Percentiles rank a stretch among this genome's conserved stretches.
These are phyloP conservation scores for Ogataea henricii DNA, from an alignment of 805 yeast genomes.

Conservation along the genomic window DNA sequence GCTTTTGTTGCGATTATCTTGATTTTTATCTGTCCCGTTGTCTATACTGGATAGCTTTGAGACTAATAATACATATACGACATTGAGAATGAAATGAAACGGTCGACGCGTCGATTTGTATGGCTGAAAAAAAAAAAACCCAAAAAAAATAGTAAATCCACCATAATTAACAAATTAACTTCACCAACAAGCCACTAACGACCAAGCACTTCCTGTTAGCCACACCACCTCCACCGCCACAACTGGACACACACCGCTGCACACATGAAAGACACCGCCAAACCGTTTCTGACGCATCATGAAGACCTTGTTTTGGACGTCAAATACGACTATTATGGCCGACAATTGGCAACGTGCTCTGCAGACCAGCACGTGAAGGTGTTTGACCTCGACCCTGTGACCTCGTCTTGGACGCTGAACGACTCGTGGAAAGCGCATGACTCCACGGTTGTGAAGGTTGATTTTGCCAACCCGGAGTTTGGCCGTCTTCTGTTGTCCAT, in stretches of 20 bases:
- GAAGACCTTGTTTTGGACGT: slow-evolving; percentile 91
- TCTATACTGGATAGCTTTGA: no score
- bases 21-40: no score
- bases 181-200: no score
- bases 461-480: slow-evolving; percentile 95
- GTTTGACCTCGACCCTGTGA: slow-evolving; percentile 68
- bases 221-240: no score
- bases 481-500: slow-evolving; percentile 86
- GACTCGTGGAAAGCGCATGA: slow-evolving; percentile 98
- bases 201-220: no score
- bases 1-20: no score
- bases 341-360: slow-evolving; percentile 89
- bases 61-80: no score
- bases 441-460: slow-evolving; percentile 74
- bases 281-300: slow-evolving; percentile 86
- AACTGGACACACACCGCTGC: background rate
- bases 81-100: no score
- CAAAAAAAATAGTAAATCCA: no score
- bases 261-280: slow-evolving; percentile 42
- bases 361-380: slow-evolving; percentile 93
- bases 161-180: no score
- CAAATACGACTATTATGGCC: slow-evolving; percentile 90
- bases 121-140: no score
- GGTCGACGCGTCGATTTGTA: no score
- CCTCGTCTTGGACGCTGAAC: slow-evolving; percentile 77